phyloP scores from a whole-genome alignment of 2,329 filamentous ascomycete genomes.

The Hypoxylon sp. region DNA sequence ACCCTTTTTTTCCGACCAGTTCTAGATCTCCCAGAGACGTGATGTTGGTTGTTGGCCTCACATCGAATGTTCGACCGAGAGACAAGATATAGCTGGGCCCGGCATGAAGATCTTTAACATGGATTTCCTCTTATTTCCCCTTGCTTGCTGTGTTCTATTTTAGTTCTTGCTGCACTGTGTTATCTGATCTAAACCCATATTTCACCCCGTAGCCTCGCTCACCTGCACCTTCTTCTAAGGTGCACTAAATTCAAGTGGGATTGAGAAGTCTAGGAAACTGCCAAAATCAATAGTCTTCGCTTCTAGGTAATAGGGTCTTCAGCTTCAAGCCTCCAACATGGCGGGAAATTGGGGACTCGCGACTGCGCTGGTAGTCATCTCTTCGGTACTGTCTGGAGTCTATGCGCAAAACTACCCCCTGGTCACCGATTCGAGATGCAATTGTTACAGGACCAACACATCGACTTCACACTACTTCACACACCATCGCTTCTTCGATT shows the following conservation, averaged over 20 bases:
- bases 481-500: conserved; percentile 66
- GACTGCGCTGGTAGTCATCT: conserved; percentile 35
- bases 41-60: conserved; percentile 25
- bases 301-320: neutral
- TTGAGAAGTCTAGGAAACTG: neutral
- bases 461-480: conserved; percentile 61
- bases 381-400: conserved; percentile 26
- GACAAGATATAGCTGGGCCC: conserved; percentile 18
- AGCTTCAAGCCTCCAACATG: conserved; percentile 21
- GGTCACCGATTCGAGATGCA: conserved; percentile 56
- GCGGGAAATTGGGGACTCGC: conserved; percentile 29
- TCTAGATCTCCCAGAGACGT: conserved; percentile 29
- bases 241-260: neutral
- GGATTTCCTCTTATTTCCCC: conserved; percentile 5
- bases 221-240: neutral
- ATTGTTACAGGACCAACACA: conserved; percentile 65
- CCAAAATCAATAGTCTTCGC: neutral
- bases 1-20: conserved; percentile 24
- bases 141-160: conserved; percentile 20
- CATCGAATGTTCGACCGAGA: conserved; percentile 27
- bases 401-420: conserved; percentile 48
- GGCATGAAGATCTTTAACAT: conserved; percentile 17
- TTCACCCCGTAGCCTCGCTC: conserved; percentile 22
- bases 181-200: conserved; percentile 22
- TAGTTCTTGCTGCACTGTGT: conserved; percentile 6